phyloP scores from a whole-genome alignment of 495 filamentous ascomycete species.

The Echria macrotheca region DNA sequence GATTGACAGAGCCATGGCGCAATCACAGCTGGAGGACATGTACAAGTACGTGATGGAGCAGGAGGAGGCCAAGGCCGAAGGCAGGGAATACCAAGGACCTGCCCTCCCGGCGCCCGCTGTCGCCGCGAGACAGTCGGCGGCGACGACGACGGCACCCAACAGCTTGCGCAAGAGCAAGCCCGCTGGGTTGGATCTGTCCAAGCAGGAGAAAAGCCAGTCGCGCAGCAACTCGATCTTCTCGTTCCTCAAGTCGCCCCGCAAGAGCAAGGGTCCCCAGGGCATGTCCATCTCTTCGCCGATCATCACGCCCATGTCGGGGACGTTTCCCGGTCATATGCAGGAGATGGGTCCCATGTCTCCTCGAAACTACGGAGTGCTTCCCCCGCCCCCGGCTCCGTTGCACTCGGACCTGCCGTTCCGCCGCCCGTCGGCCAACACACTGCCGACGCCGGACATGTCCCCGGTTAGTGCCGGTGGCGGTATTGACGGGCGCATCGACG shows the following conservation, averaged over 20 bases:
- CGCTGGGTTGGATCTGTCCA: constrained; percentile 37
- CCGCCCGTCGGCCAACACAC: constrained; percentile 23
- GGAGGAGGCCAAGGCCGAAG: constrained; percentile 58
- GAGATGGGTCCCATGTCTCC: constrained; percentile 49
- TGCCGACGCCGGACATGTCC: constrained; percentile 45
- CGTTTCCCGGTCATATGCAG: constrained; percentile 44
- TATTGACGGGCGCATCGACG: constrained; percentile 45
- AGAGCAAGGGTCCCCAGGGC: constrained; percentile 32
- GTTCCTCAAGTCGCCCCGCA: constrained; percentile 46
- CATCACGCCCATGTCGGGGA: constrained; percentile 48
- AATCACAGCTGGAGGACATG: constrained; percentile 79
- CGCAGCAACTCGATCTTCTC: constrained; percentile 47
- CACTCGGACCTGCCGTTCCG: constrained; percentile 41
- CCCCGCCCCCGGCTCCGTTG: too few relatives aligned
- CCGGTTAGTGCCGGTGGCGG: constrained; percentile 41
- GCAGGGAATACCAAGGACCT: constrained; percentile 36
- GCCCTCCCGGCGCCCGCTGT: constrained; percentile 25
- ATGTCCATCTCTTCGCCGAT: constrained; percentile 52
- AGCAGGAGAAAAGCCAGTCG: constrained; percentile 40
- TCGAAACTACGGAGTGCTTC: constrained; percentile 42
- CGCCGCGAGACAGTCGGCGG: constrained; percentile 23
- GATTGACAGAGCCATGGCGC: constrained; percentile 63
- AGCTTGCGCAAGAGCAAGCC: constrained; percentile 38
- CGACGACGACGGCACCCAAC: constrained; percentile 13
- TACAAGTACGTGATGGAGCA: constrained; percentile 90